Conservation (phyloP, 805 yeast species). For the Pichia cabralensis region DNA sequence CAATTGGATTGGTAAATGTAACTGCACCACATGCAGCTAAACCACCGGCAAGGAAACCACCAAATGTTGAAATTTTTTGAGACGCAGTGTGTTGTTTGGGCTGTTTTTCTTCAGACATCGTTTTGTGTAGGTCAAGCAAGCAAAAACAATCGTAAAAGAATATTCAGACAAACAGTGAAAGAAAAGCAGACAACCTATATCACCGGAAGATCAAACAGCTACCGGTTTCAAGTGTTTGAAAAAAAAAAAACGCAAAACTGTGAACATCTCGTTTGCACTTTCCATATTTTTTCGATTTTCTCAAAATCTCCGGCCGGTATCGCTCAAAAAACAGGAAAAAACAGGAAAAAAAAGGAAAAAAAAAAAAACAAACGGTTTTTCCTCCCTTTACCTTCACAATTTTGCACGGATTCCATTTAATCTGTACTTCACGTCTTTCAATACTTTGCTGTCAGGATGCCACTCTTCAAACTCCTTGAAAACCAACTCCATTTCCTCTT, state of each 20-base stretch:
- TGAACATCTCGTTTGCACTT: too few species aligned
- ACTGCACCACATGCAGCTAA: conserved; percentile 97
- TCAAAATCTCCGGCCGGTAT: not conserved
- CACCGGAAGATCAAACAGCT: too few species aligned
- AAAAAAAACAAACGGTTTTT: not conserved
- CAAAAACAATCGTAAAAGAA: too few species aligned
- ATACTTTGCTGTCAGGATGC: conserved; percentile 75
- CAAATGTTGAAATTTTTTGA: conserved; percentile 53
- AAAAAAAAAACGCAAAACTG: not conserved
- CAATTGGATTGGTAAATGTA: conserved; percentile 93
- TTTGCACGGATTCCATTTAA: conserved; percentile 28
- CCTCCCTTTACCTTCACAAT: not conserved
- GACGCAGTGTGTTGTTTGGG: conserved; percentile 33
- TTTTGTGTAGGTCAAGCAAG: too few species aligned
- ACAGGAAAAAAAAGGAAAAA: conserved; percentile 1
- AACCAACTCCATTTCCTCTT: conserved; percentile 49
- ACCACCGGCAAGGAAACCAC: conserved; percentile 87
- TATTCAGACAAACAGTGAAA: too few species aligned
- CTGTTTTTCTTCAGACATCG: not conserved
- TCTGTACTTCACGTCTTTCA: conserved; percentile 72
- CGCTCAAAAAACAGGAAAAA: conserved; percentile 1
- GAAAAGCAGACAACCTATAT: too few species aligned
- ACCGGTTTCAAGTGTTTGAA: too few species aligned
- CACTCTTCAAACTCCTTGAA: conserved; percentile 70
- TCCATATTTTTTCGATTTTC: too few species aligned